Evolutionary conservation across 192 early-diverging fungal genomes (phyloP).

Genomic region (Chytriomyces sp.): DNA sequence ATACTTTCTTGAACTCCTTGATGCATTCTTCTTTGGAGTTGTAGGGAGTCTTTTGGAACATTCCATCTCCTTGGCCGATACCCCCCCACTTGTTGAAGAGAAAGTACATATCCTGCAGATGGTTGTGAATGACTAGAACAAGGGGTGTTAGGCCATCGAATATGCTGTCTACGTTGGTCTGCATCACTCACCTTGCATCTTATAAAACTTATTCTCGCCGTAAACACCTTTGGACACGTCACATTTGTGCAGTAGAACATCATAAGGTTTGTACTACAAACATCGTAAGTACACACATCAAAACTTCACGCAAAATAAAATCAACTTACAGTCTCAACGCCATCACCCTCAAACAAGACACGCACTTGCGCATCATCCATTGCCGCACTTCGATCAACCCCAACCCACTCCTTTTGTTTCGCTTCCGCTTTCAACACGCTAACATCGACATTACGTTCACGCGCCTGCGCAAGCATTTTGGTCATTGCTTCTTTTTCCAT

Average conservation of each 20-base stretch:
- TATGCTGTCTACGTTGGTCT: not conserved
- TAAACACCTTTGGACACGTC: constrained; percentile 48
- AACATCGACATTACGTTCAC: constrained; percentile 23
- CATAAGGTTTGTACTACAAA: constrained; percentile 36
- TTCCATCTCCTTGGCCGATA: not conserved
- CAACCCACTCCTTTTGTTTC: constrained; percentile 28
- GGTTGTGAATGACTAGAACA: constrained; percentile 52
- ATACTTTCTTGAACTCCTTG: constrained; percentile 45
- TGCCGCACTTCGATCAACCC: constrained; percentile 13
- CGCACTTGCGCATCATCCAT: constrained; percentile 29
- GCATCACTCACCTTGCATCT: constrained; percentile 48
- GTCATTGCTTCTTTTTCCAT: constrained; percentile 17
- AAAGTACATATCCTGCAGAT: constrained; percentile 44
- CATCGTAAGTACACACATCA: not conserved
- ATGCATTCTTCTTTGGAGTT: constrained; percentile 35
- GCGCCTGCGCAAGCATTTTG: constrained; percentile 3
- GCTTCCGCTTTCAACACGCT: constrained; percentile 14
- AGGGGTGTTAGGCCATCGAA: not conserved
- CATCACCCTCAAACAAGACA: constrained; percentile 31
- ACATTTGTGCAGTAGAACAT: constrained; percentile 55
- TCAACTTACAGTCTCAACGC: constrained; percentile 20
- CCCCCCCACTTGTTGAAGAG: constrained; percentile 45
- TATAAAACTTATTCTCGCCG: constrained; percentile 58
- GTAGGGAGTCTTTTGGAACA: constrained; percentile 41
- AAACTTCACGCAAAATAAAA: not conserved